phyloP scores from a whole-genome alignment of 495 filamentous ascomycete species.

The Trichoderma reesei region DNA sequence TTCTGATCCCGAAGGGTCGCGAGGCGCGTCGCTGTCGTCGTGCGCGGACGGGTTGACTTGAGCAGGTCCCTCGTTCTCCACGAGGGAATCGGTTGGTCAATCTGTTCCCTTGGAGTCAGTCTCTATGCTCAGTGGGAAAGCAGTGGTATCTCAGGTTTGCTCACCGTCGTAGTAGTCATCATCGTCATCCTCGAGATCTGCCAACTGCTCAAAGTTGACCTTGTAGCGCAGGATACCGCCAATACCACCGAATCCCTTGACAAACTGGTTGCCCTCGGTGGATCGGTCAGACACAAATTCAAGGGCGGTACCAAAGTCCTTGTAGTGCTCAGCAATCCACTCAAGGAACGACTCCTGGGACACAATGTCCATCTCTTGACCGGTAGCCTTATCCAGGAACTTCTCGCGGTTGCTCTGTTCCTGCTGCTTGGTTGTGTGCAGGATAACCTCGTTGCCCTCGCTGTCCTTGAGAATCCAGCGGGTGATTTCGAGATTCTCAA shows the following conservation, averaged over 20 bases:
- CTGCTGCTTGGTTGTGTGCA: slow-evolving; percentile 84
- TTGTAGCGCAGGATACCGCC: slow-evolving; percentile 97
- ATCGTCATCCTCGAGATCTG: slow-evolving; percentile 90
- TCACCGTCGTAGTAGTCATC: slow-evolving; percentile 86
- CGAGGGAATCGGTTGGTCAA: slow-evolving; percentile 93
- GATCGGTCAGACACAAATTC: slow-evolving; percentile 97
- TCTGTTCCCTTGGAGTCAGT: slow-evolving; percentile 35
- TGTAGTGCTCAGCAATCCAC: slow-evolving; percentile 96
- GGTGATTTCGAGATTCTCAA: slow-evolving; percentile 89
- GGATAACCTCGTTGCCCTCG: slow-evolving; percentile 55
- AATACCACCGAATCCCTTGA: slow-evolving; percentile 98
- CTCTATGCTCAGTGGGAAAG: neutral
- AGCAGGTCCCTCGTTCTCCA: slow-evolving; percentile 72
- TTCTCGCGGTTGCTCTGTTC: slow-evolving; percentile 63
- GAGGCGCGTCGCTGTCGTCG: slow-evolving; percentile 29
- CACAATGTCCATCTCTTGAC: slow-evolving; percentile 90
- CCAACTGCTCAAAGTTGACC: slow-evolving; percentile 98
- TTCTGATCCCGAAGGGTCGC: slow-evolving; percentile 30
- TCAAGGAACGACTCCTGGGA: slow-evolving; percentile 86
- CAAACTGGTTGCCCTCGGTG: slow-evolving; percentile 97
- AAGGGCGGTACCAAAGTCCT: slow-evolving; percentile 90
- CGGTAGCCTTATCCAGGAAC: slow-evolving; percentile 91
- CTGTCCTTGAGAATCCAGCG: slow-evolving; percentile 80
- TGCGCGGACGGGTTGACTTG: slow-evolving; percentile 58
- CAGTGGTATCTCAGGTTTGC: neutral